Evolutionary conservation across 2,329 filamentous ascomycete species (phyloP), one percentile per base, ranked within the genome.

Genomic region (Phyllosticta citrichinensis): DNA sequence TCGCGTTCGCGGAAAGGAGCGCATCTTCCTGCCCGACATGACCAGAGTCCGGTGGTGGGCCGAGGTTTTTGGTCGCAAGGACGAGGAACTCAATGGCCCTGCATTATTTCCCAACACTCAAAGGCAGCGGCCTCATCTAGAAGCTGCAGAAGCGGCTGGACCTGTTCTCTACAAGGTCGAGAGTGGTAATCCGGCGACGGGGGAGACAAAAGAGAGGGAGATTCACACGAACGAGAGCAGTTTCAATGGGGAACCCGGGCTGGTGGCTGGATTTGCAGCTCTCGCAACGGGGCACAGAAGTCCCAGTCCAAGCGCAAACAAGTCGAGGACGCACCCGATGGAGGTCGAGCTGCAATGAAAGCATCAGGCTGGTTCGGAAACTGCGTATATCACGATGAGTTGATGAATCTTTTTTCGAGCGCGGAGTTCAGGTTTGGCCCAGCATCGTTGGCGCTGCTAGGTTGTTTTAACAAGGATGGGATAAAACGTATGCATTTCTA

Each of bases 21-120:
- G 91, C 3, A 82, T 99, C 8, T 81, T 99, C 14, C 88, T 97
- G 65, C 93, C 94, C 0, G 81, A 83, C 2, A 77, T 87, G 1
- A 83, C 83, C 12, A 87, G 95, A 64, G 83, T 94, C n/a, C 83
- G 91, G 63, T 99, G 94, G 94, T 99, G 94, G 94, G 82, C 87
- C 65, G 89, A 94, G 68, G 77, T 87, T 1, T 99, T 97, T 74
- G 90, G 91, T 55, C 84, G 92, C 33, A 86, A 86, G 2, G 90
- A 97, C 66, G 84, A 87, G 59, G 94, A 99, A 71, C 97, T 99
- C 93, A 99, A 99, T 68, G 84, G 83, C 0, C 78, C 81, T 14
- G 65, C 67, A 12, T 17, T 35, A 4, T 22, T 52, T 10, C 22
- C 54, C 25, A 12, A 56, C 33, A 25, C 54, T 9, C 54, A 56